A percentile compares a stretch with the other conserved stretches of the same genome.
These are phyloP conservation scores for Cichorium intybus DNA, from an alignment of 140 eudicot species.

Conservation along the genomic window DNA sequence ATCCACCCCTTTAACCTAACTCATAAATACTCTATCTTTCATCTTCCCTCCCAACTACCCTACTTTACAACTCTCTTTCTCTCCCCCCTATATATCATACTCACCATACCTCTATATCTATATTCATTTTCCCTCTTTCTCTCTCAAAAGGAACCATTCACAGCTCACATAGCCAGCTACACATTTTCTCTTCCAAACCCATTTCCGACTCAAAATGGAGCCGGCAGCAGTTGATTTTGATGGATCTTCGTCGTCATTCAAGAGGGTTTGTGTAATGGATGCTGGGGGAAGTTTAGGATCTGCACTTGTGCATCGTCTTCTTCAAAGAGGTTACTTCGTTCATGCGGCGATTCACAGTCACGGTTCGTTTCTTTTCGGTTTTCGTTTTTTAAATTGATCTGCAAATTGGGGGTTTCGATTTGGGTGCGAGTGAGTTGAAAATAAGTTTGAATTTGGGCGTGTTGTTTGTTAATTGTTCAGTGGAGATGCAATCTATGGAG, in stretches of 20 bases:
- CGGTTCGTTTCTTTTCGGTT: constrained; percentile 9
- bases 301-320: constrained; percentile 56
- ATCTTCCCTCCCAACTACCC: constrained; percentile 28
- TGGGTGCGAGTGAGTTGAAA: not conserved
- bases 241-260: constrained; percentile 24
- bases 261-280: constrained; percentile 75
- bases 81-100: constrained; percentile 28
- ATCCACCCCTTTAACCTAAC: constrained; percentile 18
- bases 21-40: constrained; percentile 8
- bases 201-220: constrained; percentile 17
- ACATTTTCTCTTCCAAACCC: not conserved
- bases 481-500: constrained; percentile 40
- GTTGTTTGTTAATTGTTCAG: constrained; percentile 29
- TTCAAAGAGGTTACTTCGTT: constrained; percentile 60
- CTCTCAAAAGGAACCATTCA: not conserved
- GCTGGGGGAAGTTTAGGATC: constrained; percentile 64
- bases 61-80: constrained; percentile 40
- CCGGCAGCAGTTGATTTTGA: constrained; percentile 18
- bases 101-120: not conserved
- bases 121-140: not conserved
- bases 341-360: constrained; percentile 61
- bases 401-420: not conserved
- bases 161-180: not conserved
- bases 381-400: not conserved
- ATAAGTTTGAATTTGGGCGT: not conserved